Evolutionary conservation across 139 green algal genomes (phyloP).

Genomic region (Eudorina sp.): DNA sequence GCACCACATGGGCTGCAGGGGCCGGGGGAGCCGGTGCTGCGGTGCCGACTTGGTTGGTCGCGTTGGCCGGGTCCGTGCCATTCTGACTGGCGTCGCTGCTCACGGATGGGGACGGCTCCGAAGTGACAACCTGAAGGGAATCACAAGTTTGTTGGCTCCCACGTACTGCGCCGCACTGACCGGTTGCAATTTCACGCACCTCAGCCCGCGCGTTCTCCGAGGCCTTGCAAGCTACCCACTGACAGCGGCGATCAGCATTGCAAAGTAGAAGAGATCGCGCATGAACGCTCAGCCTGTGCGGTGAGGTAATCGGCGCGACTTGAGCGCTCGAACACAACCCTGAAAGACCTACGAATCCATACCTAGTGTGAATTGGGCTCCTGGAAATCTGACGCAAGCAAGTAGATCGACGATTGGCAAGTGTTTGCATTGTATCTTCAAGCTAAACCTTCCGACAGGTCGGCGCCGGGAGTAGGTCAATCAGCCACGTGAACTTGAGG

Average conservation of each 20-base stretch:
- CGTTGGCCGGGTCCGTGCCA: not conserved
- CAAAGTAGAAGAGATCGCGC: no score
- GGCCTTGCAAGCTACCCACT: not conserved
- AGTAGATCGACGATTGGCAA: not conserved
- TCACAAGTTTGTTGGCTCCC: not conserved
- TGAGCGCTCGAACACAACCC: not conserved
- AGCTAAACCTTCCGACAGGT: not conserved
- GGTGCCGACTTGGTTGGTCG: not conserved
- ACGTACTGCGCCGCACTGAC: not conserved
- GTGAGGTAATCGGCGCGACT: not conserved
- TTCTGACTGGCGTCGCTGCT: constrained; percentile 2
- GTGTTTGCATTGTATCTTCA: not conserved
- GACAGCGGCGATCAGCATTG: not conserved
- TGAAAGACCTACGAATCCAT: not conserved
- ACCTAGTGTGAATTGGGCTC: not conserved
- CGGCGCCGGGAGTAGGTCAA: not conserved
- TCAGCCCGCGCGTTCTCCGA: constrained; percentile 13
- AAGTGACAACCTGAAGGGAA: not conserved
- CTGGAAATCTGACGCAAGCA: not conserved
- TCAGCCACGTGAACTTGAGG: not conserved
- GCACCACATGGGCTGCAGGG: constrained; percentile 10
- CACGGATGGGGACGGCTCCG: not conserved
- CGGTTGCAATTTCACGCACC: not conserved
- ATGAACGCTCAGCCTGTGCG: not conserved
- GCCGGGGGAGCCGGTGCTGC: not conserved